Evolutionary conservation across 1,139 yeast genomes (phyloP).

Genomic region (Ogataea hybrid): DNA sequence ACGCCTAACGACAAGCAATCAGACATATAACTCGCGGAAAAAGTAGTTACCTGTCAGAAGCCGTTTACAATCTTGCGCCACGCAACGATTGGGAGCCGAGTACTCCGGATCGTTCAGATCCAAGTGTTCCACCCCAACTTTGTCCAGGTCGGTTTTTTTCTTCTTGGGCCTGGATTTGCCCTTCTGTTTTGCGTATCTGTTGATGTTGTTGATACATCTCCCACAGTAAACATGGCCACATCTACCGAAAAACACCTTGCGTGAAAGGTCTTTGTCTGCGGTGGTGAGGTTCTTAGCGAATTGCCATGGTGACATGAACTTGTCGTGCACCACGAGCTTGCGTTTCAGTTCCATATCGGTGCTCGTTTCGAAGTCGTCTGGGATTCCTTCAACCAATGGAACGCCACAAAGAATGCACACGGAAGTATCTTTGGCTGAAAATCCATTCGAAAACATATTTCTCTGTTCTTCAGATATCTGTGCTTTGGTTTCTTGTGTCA

Average conservation of each 20-base stretch:
- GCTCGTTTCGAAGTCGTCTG: slow-evolving; percentile 42
- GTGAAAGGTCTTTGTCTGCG: slow-evolving; percentile 61
- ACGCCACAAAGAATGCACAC: slow-evolving; percentile 73
- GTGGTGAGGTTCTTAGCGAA: slow-evolving; percentile 45
- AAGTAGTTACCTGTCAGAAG: slow-evolving; percentile 22
- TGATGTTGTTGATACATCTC: slow-evolving; percentile 66
- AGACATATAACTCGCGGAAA: slow-evolving; percentile 29
- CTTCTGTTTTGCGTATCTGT: slow-evolving; percentile 22
- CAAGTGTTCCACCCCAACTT: slow-evolving; percentile 17
- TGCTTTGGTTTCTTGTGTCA: slow-evolving; percentile 31
- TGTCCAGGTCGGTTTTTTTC: slow-evolving; percentile 9
- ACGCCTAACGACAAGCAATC: slow-evolving; percentile 3
- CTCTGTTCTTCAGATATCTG: slow-evolving; percentile 27
- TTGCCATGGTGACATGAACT: slow-evolving; percentile 64
- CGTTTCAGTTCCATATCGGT: slow-evolving; percentile 30
- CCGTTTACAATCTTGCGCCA: slow-evolving; percentile 39
- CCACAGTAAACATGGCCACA: slow-evolving; percentile 94
- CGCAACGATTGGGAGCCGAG: slow-evolving; percentile 51
- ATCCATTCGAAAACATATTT: slow-evolving; percentile 37
- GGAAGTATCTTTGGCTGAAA: slow-evolving; percentile 34
- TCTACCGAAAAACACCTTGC: slow-evolving; percentile 60
- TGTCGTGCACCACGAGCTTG: slow-evolving; percentile 32
- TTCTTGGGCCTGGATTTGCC: slow-evolving; percentile 15
- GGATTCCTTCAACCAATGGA: slow-evolving; percentile 68
- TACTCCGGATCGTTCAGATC: slow-evolving; percentile 45